These are phyloP conservation scores for Astragalus membranaceus DNA, from an alignment of 306 rosid genomes.

Conservation along the genomic window DNA sequence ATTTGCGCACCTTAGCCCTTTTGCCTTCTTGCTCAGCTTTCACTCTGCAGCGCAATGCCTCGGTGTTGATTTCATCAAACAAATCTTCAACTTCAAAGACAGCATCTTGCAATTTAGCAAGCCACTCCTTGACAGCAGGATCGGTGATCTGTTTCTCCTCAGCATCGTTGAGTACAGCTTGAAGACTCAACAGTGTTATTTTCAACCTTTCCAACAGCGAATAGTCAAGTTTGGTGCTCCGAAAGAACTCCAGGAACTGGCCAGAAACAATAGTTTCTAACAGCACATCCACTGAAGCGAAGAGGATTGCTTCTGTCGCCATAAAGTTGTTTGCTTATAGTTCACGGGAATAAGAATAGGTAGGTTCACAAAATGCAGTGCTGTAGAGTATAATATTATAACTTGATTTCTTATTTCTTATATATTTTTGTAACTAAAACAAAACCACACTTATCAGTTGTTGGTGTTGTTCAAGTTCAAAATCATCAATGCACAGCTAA, in stretches of 20 bases:
- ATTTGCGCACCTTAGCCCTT: constrained; percentile 24
- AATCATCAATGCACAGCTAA: no score
- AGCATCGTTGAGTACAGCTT: not conserved
- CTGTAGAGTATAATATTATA: no score
- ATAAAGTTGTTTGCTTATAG: not conserved
- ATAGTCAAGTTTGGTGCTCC: not conserved
- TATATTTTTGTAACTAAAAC: no score
- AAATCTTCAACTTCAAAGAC: constrained; percentile 9
- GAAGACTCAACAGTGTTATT: constrained; percentile 1
- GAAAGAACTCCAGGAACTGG: not conserved
- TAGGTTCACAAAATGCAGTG: not conserved
- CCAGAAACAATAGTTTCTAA: not conserved
- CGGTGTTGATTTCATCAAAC: not conserved
- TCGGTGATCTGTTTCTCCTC: constrained; percentile 11
- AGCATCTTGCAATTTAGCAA: not conserved
- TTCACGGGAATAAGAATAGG: not conserved
- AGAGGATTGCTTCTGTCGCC: not conserved
- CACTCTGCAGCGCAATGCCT: not conserved
- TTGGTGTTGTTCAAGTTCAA: no score
- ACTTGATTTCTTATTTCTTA: no score
- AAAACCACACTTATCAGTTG: no score
- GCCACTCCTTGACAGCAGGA: constrained; percentile 11
- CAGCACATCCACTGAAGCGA: not conserved
- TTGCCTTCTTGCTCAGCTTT: not conserved
- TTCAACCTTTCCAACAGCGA: not conserved